Conservation (phyloP, 495 filamentous ascomycete species). For the Choiromyces venosus region DNA sequence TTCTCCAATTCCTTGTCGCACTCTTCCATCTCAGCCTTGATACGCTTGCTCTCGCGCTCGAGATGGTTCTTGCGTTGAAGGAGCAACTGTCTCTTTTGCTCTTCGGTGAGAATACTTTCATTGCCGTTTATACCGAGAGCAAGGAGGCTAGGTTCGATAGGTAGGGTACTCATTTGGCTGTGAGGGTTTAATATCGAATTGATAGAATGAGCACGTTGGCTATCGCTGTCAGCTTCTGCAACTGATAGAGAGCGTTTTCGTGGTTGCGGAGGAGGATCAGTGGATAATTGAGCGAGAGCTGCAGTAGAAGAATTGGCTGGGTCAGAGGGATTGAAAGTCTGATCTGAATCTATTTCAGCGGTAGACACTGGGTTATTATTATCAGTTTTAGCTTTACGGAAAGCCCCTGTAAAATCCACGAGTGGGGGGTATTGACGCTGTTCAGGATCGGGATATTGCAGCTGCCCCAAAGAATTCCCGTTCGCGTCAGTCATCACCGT, state of each 20-base stretch:
- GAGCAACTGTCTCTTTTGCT: constrained; percentile 41
- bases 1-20: constrained; percentile 35
- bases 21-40: constrained; percentile 37
- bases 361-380: background rate
- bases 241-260: constrained; percentile 65
- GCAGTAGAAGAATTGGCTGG: background rate
- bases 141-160: constrained; percentile 49
- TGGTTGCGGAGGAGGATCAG: constrained; percentile 49
- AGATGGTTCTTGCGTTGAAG: constrained; percentile 43
- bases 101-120: constrained; percentile 15
- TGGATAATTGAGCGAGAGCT: background rate
- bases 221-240: constrained; percentile 46
- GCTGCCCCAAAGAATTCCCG: constrained; percentile 21
- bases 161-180: constrained; percentile 46
- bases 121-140: constrained; percentile 39
- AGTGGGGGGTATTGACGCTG: constrained; percentile 37
- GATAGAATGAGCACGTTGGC: constrained; percentile 68
- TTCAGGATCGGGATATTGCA: constrained; percentile 20
- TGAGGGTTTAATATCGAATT: constrained; percentile 72
- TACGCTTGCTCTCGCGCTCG: constrained; percentile 37
- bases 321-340: background rate
- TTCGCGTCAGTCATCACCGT: constrained; percentile 33
- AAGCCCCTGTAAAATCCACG: constrained; percentile 37
- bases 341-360: background rate
- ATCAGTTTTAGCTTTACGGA: constrained; percentile 8